Evolutionary conservation across 2,329 filamentous ascomycete species (phyloP), one percentile per base, ranked within the genome.

Genomic region (Hypoxylon sp.): DNA sequence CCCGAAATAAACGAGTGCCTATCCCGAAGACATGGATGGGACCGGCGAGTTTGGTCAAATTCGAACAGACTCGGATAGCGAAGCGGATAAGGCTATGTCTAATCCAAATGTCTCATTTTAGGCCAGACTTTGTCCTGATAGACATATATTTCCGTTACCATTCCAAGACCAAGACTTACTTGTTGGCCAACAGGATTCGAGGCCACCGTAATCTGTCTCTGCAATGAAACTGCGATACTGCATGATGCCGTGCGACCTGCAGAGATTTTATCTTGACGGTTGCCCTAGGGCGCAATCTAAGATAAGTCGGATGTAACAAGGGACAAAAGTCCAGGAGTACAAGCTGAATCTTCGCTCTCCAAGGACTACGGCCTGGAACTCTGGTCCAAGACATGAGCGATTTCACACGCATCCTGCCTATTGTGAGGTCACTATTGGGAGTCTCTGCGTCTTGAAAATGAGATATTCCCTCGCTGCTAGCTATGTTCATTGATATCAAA

Each of bases 301-400:
- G 30, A 45, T 53, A 50, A 61, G 40, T 58, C 65, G 65, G 61
- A 56, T 65, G 61, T 61, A 65, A 62, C 61, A 33, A 33, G 36
- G 5, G 18, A 65, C 40, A 8, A 61, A 36, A 28, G 40, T 44
- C 33, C 40, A 42, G 45, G 26, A 28, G 32, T 4, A 50, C 52
- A 42, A 49, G 55, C 22, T 55, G 52, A 50, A 33, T 40, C 30
- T 32, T 38, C 51, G 22, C 54, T 44, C 42, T 54, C 26, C 56
- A 40, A 44, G 36, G 26, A 32, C 11, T 38, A 26, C 14, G 61
- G 50, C 60, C 65, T 65, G 33, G 65, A 59, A 61, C 51, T 6
- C 8, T n/a, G 14, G 30, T 18, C 48, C 22, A 64, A 67, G 65
- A 68, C 65, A 58, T 53, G 49, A 65, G 54, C 14, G 44, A 52